phyloP scores from a whole-genome alignment of 768 basidiomycete genomes.

The Mycena kentingensis region DNA sequence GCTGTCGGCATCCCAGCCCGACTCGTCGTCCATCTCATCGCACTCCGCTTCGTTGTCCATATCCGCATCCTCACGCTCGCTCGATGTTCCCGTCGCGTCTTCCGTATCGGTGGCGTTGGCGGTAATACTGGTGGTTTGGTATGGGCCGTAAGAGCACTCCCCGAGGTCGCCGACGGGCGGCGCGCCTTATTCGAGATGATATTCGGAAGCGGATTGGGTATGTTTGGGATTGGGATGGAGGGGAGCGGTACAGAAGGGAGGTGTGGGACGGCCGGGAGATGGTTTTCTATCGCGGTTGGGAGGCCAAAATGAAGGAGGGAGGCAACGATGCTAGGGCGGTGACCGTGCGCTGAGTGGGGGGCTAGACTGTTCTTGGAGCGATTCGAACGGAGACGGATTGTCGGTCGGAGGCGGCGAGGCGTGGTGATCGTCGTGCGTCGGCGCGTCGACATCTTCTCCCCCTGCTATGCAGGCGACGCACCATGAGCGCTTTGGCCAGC shows the following conservation, averaged over 20 bases:
- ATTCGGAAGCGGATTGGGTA: no score
- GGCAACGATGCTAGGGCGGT: conserved; percentile 9
- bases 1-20: no score
- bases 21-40: no score
- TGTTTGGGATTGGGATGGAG: neutral
- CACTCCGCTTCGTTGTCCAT: no score
- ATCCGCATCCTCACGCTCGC: no score
- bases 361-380: conserved; percentile 7
- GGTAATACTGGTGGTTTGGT: no score
- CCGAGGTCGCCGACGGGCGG: conserved; percentile 35
- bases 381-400: neutral
- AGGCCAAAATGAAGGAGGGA: conserved; percentile 21
- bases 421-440: neutral
- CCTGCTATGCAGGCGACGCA: no score
- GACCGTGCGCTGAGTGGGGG: no score
- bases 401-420: neutral
- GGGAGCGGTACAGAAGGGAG: conserved; percentile 11
- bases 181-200: conserved; percentile 15
- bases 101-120: no score
- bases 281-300: conserved; percentile 12
- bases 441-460: neutral
- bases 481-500: no score
- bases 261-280: neutral
- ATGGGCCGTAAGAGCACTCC: no score
- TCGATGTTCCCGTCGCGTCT: no score